These are phyloP conservation scores for Arthroderma uncinatum DNA, from an alignment of 2,329 filamentous ascomycete genomes.

Conservation along the genomic window DNA sequence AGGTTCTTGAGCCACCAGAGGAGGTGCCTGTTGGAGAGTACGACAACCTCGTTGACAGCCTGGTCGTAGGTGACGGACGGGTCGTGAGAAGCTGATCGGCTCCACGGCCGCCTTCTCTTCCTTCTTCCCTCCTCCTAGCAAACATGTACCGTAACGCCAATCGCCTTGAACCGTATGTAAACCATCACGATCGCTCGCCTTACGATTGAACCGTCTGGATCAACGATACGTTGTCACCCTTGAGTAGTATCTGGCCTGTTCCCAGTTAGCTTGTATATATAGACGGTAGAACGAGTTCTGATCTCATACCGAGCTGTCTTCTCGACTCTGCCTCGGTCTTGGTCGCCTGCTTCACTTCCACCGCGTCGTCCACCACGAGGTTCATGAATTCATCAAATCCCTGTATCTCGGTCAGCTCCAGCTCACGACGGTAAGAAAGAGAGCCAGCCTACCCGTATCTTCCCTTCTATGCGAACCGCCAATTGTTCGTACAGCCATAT, in stretches of 20 bases:
- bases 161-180: conserved; percentile 6
- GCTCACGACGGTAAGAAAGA: background rate
- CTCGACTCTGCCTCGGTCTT: conserved; percentile 72
- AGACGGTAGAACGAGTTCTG: background rate
- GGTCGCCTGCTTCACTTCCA: conserved; percentile 77
- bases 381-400: conserved; percentile 99
- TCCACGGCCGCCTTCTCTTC: background rate
- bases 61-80: conserved; percentile 60
- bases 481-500: conserved; percentile 98
- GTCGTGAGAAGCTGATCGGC: conserved; percentile 26
- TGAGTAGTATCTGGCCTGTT: conserved; percentile 70
- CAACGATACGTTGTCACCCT: conserved; percentile 78
- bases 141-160: conserved; percentile 9
- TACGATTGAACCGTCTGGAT: conserved; percentile 49
- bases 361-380: conserved; percentile 85
- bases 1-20: conserved; percentile 57
- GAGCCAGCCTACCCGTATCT: conserved; percentile 63
- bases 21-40: conserved; percentile 62
- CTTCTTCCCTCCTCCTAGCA: background rate
- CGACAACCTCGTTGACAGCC: conserved; percentile 69
- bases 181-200: background rate
- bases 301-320: conserved; percentile 59
- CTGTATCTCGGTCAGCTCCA: conserved; percentile 35
- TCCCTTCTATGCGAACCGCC: conserved; percentile 85
- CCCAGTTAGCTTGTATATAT: background rate